These are phyloP conservation scores for Agaricus bisporus DNA, from an alignment of 768 basidiomycete species.

Conservation along the genomic window DNA sequence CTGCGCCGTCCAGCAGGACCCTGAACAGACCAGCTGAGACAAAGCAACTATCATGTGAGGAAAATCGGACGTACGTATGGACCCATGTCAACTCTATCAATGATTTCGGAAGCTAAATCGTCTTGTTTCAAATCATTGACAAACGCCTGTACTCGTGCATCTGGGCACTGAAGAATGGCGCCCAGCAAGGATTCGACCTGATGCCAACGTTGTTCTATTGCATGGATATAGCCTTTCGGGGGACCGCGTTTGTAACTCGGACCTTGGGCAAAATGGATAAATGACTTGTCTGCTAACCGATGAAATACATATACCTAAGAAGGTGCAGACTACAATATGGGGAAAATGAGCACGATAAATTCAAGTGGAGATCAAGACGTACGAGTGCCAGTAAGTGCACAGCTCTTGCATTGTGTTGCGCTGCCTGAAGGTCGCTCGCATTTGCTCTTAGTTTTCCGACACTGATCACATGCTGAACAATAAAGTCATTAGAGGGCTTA, in stretches of 20 bases:
- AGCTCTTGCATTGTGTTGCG: slow-evolving; percentile 55
- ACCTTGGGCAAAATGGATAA: slow-evolving; percentile 30
- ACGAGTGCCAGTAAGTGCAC: slow-evolving; percentile 51
- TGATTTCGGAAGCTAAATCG: slow-evolving; percentile 70
- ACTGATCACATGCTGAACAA: slow-evolving; percentile 73
- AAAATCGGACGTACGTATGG: slow-evolving; percentile 54
- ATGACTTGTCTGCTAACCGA: neutral
- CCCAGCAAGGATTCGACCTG: slow-evolving; percentile 89
- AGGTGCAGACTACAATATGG: slow-evolving; percentile 51
- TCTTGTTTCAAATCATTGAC: slow-evolving; percentile 64
- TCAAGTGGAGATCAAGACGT: slow-evolving; percentile 16
- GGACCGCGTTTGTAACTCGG: slow-evolving; percentile 81
- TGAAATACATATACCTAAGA: slow-evolving; percentile 37
- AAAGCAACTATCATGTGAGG: slow-evolving; percentile 2
- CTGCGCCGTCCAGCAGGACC: slow-evolving; percentile 62
- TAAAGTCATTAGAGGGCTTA: slow-evolving; percentile 10
- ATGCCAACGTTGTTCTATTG: slow-evolving; percentile 88
- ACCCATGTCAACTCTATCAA: slow-evolving; percentile 69
- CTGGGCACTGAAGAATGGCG: slow-evolving; percentile 67
- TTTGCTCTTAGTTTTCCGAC: slow-evolving; percentile 83
- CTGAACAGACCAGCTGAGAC: slow-evolving; percentile 26
- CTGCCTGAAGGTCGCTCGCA: slow-evolving; percentile 56
- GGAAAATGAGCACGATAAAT: slow-evolving; percentile 13
- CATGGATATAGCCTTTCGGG: slow-evolving; percentile 89
- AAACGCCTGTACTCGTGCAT: slow-evolving; percentile 55